phyloP scores from a whole-genome alignment of 2,329 filamentous ascomycete genomes.

The Fonsecaea pugnacius region DNA sequence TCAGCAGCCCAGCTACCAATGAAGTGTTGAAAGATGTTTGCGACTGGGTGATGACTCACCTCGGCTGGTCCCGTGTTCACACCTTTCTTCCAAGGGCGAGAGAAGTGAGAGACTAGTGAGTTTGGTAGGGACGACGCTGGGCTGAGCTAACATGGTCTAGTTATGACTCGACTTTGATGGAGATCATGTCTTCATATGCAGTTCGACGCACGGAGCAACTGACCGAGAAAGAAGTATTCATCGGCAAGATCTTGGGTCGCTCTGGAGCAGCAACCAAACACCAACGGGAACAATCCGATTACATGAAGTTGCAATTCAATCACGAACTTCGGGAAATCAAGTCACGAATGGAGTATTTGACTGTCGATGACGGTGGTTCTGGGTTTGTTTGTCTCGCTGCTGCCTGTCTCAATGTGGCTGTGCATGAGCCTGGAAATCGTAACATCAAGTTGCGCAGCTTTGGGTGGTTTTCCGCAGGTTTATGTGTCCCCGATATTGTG shows the following conservation, averaged over 20 bases:
- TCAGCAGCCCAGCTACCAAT: constrained; percentile 38
- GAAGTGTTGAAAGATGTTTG: constrained; percentile 39
- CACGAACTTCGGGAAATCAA: constrained; percentile 41
- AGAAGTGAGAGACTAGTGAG: constrained; percentile 33
- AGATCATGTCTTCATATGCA: constrained; percentile 54
- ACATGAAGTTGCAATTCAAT: constrained; percentile 52
- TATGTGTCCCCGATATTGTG: constrained; percentile 32
- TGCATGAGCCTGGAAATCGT: neutral
- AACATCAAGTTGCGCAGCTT: constrained; percentile 23
- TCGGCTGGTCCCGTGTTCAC: constrained; percentile 27
- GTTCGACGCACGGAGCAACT: constrained; percentile 49
- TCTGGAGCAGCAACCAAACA: constrained; percentile 46
- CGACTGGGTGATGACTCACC: constrained; percentile 33
- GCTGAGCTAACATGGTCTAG: constrained; percentile 40
- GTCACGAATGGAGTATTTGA: constrained; percentile 15
- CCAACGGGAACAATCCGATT: constrained; percentile 49
- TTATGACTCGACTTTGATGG: constrained; percentile 58
- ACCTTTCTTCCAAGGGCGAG: constrained; percentile 31
- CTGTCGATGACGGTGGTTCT: constrained; percentile 11
- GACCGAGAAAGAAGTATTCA: constrained; percentile 61
- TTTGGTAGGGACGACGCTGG: constrained; percentile 23
- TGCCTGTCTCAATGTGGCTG: constrained; percentile 21
- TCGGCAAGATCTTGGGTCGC: constrained; percentile 61
- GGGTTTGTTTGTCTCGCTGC: constrained; percentile 19
- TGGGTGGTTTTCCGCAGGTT: constrained; percentile 26